Conservation (phyloP, 2,329 filamentous ascomycete genomes). For the Colletotrichum orchidophilum region DNA sequence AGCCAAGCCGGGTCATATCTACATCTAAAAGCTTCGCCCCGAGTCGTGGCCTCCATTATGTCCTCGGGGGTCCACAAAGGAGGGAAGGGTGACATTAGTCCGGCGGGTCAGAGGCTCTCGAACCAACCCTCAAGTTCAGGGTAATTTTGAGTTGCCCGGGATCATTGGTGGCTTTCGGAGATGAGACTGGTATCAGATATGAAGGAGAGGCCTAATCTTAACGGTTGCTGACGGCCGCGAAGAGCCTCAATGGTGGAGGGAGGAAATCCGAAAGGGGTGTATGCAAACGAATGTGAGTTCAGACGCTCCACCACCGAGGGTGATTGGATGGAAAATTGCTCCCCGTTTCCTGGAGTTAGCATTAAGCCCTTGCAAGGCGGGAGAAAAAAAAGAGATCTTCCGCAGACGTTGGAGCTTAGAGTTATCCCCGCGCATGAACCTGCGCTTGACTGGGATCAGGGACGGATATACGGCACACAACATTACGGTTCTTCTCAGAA, state of each 20-base stretch:
- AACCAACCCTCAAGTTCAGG: neutral
- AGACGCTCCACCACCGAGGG: neutral
- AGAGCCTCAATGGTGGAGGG: constrained; percentile 1
- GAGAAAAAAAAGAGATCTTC: neutral
- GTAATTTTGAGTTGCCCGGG: neutral
- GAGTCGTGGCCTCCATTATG: neutral
- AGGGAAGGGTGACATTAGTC: neutral
- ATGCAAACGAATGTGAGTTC: neutral
- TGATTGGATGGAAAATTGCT: constrained; percentile 20
- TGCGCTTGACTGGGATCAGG: constrained; percentile 6
- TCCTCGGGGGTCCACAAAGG: neutral
- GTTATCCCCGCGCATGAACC: neutral
- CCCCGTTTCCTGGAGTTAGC: constrained; percentile 1
- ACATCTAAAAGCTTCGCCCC: constrained; percentile 17
- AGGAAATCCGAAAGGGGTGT: neutral
- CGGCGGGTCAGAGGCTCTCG: neutral
- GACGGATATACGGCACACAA: constrained; percentile 6
- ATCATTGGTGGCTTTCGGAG: constrained; percentile 8
- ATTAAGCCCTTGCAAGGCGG: neutral
- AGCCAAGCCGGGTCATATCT: constrained; percentile 9
- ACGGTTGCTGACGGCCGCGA: neutral
- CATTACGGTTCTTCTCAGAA: neutral
- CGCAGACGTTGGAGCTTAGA: neutral
- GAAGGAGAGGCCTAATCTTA: neutral
- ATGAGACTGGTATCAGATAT: constrained; percentile 9